These are phyloP conservation scores for Russula lepida DNA, from an alignment of 768 basidiomycete genomes.

Conservation along the genomic window DNA sequence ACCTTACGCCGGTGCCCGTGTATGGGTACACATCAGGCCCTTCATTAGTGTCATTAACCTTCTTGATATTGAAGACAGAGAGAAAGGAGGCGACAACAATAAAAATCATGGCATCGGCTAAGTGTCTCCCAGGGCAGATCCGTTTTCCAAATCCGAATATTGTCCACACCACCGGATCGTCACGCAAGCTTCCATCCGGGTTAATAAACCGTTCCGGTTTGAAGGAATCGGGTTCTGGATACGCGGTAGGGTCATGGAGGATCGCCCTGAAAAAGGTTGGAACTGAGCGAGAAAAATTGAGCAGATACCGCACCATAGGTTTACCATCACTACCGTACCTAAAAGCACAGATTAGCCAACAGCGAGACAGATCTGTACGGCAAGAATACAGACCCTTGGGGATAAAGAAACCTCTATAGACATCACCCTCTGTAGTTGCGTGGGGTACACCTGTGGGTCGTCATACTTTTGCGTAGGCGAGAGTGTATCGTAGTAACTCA, in stretches of 20 bases:
- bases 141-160: background rate
- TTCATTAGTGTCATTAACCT: too few species aligned
- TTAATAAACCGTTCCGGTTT: background rate
- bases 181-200: background rate
- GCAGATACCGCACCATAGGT: conserved; percentile 14
- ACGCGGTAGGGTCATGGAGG: background rate
- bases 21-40: background rate
- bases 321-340: conserved; percentile 20
- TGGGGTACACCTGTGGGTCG: too few species aligned
- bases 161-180: background rate
- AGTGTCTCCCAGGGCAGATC: background rate
- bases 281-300: too few species aligned
- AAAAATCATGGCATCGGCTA: background rate
- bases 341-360: background rate
- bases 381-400: conserved; percentile 10
- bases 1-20: background rate
- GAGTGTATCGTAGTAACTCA: background rate
- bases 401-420: conserved; percentile 21
- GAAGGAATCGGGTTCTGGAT: background rate
- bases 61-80: background rate
- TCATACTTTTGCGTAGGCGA: too few species aligned
- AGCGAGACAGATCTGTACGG: too few species aligned
- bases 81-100: background rate
- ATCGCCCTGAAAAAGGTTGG: background rate
- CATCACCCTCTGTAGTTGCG: conserved; percentile 2